Percentiles rank a stretch among this genome's conserved stretches.
These are phyloP conservation scores for Flaveria bidentis DNA, from an alignment of 129 eudicot genomes.

Conservation along the genomic window DNA sequence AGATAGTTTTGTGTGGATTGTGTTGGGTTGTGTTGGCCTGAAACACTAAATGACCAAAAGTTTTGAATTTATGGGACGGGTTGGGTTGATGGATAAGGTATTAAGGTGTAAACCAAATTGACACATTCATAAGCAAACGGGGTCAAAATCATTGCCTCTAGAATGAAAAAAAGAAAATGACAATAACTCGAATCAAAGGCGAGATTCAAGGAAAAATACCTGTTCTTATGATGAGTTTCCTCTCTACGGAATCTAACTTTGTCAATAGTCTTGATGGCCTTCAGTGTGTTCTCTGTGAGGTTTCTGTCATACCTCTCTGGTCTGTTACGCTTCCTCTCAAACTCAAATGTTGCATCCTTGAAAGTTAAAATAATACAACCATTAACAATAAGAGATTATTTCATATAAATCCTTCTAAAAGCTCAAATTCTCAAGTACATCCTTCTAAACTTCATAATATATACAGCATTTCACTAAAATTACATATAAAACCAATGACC, in stretches of 20 bases:
- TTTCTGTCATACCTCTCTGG: slow-evolving; percentile 95
- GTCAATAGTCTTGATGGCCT: slow-evolving; percentile 66
- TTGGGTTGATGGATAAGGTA: not conserved
- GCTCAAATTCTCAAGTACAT: not conserved
- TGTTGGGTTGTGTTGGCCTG: not conserved
- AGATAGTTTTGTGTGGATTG: not conserved
- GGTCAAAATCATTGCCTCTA: not conserved
- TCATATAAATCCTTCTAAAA: not conserved
- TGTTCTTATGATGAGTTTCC: slow-evolving; percentile 45
- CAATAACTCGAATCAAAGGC: not conserved
- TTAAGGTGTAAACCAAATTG: not conserved
- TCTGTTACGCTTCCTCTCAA: slow-evolving; percentile 95
- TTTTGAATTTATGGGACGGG: not conserved
- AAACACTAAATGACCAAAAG: not conserved
- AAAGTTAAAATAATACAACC: not conserved
- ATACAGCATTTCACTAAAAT: not conserved
- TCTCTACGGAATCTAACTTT: slow-evolving; percentile 63
- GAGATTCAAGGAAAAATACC: slow-evolving; percentile 34
- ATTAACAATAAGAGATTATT: not conserved
- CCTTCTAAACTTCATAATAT: not conserved
- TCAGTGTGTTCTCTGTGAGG: slow-evolving; percentile 68
- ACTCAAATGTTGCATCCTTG: slow-evolving; percentile 91
- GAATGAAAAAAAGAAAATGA: not conserved
- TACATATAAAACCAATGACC: not conserved
- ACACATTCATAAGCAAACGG: not conserved